phyloP scores from a whole-genome alignment of 2,329 filamentous ascomycete genomes.

The Xylaria polymorpha region DNA sequence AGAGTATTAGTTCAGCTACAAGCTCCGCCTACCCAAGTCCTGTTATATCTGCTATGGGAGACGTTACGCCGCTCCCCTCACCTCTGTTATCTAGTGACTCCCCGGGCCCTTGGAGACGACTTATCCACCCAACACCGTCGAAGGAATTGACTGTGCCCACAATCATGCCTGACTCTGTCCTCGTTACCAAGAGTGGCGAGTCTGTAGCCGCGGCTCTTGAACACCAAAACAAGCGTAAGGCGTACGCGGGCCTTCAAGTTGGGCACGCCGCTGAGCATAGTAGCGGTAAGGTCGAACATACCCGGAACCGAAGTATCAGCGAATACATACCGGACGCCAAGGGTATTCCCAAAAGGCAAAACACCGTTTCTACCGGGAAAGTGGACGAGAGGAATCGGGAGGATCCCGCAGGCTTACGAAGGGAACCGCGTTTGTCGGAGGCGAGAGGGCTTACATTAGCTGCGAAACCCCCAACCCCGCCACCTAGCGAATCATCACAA shows the following conservation, averaged over 20 bases:
- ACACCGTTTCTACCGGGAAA: constrained; percentile 76
- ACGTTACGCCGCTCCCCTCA: constrained; percentile 82
- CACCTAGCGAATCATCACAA: constrained; percentile 77
- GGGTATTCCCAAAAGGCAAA: constrained; percentile 75
- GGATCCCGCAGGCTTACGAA: constrained; percentile 63
- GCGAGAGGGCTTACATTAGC: constrained; percentile 77
- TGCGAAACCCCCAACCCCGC: constrained; percentile 80
- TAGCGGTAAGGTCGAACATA: constrained; percentile 58
- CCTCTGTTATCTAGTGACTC: constrained; percentile 75
- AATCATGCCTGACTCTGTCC: constrained; percentile 58
- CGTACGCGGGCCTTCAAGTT: constrained; percentile 62
- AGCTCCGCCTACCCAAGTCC: constrained; percentile 79
- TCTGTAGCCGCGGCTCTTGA: constrained; percentile 63
- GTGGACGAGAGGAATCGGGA: constrained; percentile 53
- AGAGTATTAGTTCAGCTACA: constrained; percentile 66
- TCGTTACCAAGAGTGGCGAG: constrained; percentile 64
- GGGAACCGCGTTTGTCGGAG: constrained; percentile 84
- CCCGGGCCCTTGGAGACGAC: constrained; percentile 72
- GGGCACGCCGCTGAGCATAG: constrained; percentile 48
- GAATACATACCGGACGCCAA: constrained; percentile 84
- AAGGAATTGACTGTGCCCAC: constrained; percentile 56
- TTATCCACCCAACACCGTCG: constrained; percentile 61
- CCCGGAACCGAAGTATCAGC: constrained; percentile 84
- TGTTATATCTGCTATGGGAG: constrained; percentile 78
- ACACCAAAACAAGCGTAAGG: constrained; percentile 67